Percentiles rank a stretch among this genome's conserved stretches.
Evolutionary conservation across 257 asterid species (phyloP).

Genomic region (Solanum phureja): DNA sequence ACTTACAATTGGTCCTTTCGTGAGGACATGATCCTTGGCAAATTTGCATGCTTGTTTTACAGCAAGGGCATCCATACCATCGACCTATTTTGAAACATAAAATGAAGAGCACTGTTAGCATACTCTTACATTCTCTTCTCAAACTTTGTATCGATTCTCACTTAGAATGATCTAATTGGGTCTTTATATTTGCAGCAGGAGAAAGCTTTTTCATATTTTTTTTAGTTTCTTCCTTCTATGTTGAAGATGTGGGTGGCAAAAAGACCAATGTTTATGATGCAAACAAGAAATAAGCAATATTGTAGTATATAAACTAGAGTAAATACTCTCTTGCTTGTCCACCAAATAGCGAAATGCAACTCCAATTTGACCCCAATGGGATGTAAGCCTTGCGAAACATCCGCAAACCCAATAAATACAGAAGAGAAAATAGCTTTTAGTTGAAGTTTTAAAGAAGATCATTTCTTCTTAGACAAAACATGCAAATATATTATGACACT

Average conservation of each 20-base stretch:
- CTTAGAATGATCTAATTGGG: background rate
- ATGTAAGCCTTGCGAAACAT: background rate
- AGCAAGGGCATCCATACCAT: conserved; percentile 98
- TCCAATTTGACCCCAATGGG: background rate
- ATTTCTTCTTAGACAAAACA: background rate
- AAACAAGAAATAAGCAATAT: background rate
- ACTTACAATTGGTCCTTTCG: conserved; percentile 97
- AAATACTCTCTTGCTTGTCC: background rate
- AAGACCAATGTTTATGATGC: background rate
- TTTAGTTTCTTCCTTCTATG: background rate
- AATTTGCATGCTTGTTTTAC: conserved; percentile 96
- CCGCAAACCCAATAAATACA: background rate
- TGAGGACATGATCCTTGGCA: conserved; percentile 83
- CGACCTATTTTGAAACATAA: conserved; percentile 49
- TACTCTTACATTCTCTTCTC: background rate
- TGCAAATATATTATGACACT: background rate
- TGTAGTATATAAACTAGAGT: background rate
- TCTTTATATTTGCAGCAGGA: background rate
- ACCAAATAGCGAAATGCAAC: background rate
- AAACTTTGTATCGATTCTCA: background rate
- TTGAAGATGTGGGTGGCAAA: background rate
- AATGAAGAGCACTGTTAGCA: background rate
- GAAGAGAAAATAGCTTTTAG: background rate
- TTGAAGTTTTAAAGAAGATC: background rate
- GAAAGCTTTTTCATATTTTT: background rate